These are phyloP conservation scores for Tricholoma bakamatsutake DNA, from an alignment of 768 basidiomycete species.

Conservation along the genomic window DNA sequence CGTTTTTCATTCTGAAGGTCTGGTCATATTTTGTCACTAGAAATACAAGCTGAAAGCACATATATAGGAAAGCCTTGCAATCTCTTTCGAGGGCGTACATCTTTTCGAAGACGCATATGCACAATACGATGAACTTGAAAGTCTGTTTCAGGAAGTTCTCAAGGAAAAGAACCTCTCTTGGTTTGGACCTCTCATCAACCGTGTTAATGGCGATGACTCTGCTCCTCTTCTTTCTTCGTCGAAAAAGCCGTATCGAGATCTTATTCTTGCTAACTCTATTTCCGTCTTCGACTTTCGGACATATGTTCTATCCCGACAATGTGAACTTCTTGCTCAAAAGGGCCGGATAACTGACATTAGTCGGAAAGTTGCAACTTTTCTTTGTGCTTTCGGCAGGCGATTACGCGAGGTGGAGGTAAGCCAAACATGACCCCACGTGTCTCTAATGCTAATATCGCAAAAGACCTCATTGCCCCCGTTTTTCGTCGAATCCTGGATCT, in stretches of 20 bases:
- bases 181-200: constrained; percentile 84
- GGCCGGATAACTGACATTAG: constrained; percentile 67
- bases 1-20: constrained; percentile 94
- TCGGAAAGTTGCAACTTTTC: constrained; percentile 65
- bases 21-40: constrained; percentile 4
- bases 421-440: constrained; percentile 18
- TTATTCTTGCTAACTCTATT: constrained; percentile 86
- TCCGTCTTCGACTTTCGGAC: constrained; percentile 91
- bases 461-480: constrained; percentile 46
- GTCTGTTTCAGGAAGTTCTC: constrained; percentile 66
- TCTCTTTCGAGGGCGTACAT: constrained; percentile 86
- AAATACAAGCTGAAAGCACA: constrained; percentile 14
- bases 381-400: constrained; percentile 69
- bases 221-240: constrained; percentile 68
- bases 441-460: neutral
- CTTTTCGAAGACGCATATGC: constrained; percentile 84
- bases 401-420: constrained; percentile 76
- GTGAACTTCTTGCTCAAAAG: constrained; percentile 64
- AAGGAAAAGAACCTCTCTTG: constrained; percentile 84
- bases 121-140: constrained; percentile 90
- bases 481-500: constrained; percentile 92
- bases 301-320: constrained; percentile 87
- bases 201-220: constrained; percentile 68
- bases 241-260: constrained; percentile 83
- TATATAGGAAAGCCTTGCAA: constrained; percentile 85